A percentile compares a stretch with the other conserved stretches of the same genome.
Evolutionary conservation across 2,329 filamentous ascomycete species (phyloP).

Genomic region (Aspergillus spinulosporus): DNA sequence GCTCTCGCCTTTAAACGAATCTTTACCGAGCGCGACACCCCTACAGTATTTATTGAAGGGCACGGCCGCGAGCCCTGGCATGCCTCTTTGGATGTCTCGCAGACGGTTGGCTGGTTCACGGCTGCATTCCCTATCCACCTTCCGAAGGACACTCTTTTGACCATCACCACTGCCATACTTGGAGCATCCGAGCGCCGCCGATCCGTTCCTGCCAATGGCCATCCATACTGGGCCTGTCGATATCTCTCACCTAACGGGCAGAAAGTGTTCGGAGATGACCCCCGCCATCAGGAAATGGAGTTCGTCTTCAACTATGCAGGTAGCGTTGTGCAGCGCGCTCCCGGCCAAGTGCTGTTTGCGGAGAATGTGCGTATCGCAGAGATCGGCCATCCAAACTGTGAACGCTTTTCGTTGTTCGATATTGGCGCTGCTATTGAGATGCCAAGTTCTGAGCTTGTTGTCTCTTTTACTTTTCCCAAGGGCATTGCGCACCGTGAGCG

Average conservation of each 20-base stretch:
- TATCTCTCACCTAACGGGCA: constrained; percentile 11
- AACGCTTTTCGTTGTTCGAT: constrained; percentile 11
- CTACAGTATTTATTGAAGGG: constrained; percentile 18
- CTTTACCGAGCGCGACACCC: constrained; percentile 14
- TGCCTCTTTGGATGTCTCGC: constrained; percentile 9
- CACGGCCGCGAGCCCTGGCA: constrained; percentile 20
- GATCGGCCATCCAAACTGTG: constrained; percentile 3
- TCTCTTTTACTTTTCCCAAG: constrained; percentile 1
- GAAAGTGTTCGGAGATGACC: neutral
- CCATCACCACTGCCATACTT: neutral
- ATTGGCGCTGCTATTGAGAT: constrained; percentile 4
- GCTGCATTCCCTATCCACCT: constrained; percentile 8
- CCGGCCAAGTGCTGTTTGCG: neutral
- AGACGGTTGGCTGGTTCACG: constrained; percentile 16
- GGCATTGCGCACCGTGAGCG: constrained; percentile 1
- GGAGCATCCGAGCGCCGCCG: constrained; percentile 9
- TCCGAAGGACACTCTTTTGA: neutral
- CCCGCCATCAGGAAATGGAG: constrained; percentile 9
- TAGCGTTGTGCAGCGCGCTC: neutral
- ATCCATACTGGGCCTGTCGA: constrained; percentile 13
- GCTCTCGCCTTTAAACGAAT: constrained; percentile 1
- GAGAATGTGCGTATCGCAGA: constrained; percentile 1
- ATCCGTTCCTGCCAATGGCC: constrained; percentile 9
- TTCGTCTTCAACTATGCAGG: constrained; percentile 19
- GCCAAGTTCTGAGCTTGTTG: neutral